These are phyloP conservation scores for Cordyceps farinosa DNA, from an alignment of 2,329 filamentous ascomycete genomes.

Conservation along the genomic window DNA sequence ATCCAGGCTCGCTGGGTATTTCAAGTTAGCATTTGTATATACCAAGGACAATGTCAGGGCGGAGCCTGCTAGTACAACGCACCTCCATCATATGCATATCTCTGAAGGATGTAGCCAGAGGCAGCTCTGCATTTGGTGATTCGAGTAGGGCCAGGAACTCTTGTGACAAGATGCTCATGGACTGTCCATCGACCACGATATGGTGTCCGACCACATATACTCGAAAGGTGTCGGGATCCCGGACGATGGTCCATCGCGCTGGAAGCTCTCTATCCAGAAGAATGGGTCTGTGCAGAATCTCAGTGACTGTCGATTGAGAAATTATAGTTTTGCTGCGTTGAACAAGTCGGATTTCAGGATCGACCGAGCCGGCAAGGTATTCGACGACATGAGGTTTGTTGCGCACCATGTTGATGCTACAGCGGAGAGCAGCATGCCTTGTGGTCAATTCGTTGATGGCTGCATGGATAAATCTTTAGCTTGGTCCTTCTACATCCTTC, in stretches of 20 bases:
- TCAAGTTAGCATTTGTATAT: background rate
- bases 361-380: slow-evolving; percentile 8
- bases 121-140: too few species aligned
- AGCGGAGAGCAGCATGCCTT: slow-evolving; percentile 16
- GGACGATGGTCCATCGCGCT: slow-evolving; percentile 18
- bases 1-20: background rate
- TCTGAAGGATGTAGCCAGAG: background rate
- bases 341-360: slow-evolving; percentile 16
- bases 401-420: slow-evolving; percentile 1
- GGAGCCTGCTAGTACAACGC: background rate
- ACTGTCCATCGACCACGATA: too few species aligned
- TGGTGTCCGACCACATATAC: slow-evolving; percentile 1
- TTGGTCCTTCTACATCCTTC: background rate
- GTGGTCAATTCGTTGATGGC: slow-evolving; percentile 10
- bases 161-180: too few species aligned
- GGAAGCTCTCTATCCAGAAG: slow-evolving; percentile 10
- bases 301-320: slow-evolving; percentile 8
- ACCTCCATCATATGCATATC: slow-evolving; percentile 2
- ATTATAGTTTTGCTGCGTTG: slow-evolving; percentile 8
- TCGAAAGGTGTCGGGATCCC: slow-evolving; percentile 11
- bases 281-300: slow-evolving; percentile 12
- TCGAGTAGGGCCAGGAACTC: too few species aligned
- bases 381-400: slow-evolving; percentile 14
- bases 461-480: background rate
- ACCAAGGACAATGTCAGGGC: too few species aligned